Base-by-base conservation (phyloP, 179 eudicot genomes). In the Patellifolia procumbens region DNA sequence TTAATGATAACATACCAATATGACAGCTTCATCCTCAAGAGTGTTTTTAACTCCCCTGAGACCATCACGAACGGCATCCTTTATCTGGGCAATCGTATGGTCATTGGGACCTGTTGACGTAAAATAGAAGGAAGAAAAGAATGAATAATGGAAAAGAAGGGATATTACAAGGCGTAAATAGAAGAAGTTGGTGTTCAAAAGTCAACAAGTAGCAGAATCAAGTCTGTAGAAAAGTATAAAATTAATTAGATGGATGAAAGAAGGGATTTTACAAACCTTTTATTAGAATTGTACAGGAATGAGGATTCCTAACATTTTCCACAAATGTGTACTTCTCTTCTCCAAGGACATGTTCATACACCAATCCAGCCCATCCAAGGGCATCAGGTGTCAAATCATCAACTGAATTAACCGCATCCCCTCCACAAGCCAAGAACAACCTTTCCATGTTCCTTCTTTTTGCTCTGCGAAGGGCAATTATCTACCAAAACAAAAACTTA, bases 361-460 rank as follows among this genome's bases (percentile, higher is more conserved):
- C 97, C 81, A 91, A 86, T 78, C 98, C 98, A 79, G 98, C 98
- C 97, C 98, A 94, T 52, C 98, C 98, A 83, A 94, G 98, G 82
- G 85, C 87, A 72, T 91, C 97, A 48, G 96, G 92, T 77, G 93
- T 91, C 79, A 92, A 60, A 81, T 89, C 98, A 82, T 94, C 98
- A 42, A 94, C 97, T 31, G 97, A 94, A 76, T 92, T 91, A 46
- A 94, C 89, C 74, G 94, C 97, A 77, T 94, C 98, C 71, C 98
- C 98, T 76, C 98, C 98, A 81, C 98, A 94, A 74, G 98, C 97
- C 89, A 92, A 87, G 74, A 94, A 87, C 85, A 94, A 81, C 10
- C 98, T 86, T 85, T 94, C 98, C 98, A 94, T 94, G 78, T 94
- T 94, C 80, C 97, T 91, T 80, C 92, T 90, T 83, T 94, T 94